Evolutionary conservation across 371 early-diverging fungal species (phyloP), one percentile per base, ranked within the genome.

Genomic region (Mortierella sp.): DNA sequence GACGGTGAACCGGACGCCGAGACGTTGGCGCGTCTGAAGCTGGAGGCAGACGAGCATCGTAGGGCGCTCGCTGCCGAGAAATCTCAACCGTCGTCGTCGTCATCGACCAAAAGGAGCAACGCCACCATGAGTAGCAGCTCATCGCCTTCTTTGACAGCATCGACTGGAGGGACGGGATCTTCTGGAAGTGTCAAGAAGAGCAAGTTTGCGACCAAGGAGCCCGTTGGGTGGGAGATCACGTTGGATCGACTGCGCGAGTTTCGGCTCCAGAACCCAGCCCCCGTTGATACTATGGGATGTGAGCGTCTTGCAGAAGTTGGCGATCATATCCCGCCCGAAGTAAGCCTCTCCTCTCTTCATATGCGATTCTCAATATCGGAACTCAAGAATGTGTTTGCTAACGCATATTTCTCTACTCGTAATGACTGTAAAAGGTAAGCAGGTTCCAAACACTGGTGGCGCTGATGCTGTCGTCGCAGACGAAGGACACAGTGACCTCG

Each of bases 281-380:
- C 98, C 1, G 99, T 99, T 6, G 99, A 99, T 88, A 94, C 95
- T 0, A 95, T 98, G 89, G 99, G 99, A 0, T 99, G 99, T 89
- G 96, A 92, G 64, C 86, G 91, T 26, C 83, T 97, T 43, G 96
- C 93, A 13, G 93, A 95, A 44, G 84, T 87, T 82, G 50, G 88
- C 67, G 83, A 89, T 72, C 67, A 74, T 55, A 81, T 87, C 50
- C 86, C 86, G 2, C 91, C 91, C 43, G 89, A 92, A 85, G 85
- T 85, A 81, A 51, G 54, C 43, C 3, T n/a, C 31, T 13, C 14
- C 51, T n/a, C n/a, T 21, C 6, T 53, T 69, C 43, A 5, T 14
- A 14, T 31, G 6, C 26, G 19, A 34, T 19, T 6, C 1, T 16
- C 6, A 5, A 28, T 16, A 5, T 14, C 19, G 6, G n/a, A 8